Conservation (phyloP, 2,329 filamentous ascomycete genomes). For the Laburnicola sp. region DNA sequence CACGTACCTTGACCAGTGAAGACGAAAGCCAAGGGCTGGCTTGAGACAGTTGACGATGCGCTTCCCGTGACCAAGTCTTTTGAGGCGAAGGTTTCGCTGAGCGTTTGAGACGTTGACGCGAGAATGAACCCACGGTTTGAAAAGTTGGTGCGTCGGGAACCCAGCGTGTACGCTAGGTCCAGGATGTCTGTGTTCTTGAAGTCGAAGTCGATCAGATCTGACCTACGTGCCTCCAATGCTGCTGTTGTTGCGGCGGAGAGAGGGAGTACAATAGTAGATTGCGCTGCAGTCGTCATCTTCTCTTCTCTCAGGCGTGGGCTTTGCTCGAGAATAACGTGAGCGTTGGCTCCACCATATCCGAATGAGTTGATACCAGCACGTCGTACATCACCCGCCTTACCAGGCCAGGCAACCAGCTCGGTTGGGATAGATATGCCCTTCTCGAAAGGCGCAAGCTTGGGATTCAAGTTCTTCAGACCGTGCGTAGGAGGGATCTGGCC, state of each 20-base stretch:
- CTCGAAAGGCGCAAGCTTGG: slow-evolving; percentile 10
- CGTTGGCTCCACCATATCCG: slow-evolving; percentile 32
- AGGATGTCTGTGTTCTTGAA: not conserved
- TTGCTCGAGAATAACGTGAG: no score
- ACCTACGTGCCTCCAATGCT: not conserved
- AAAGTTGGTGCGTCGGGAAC: not conserved
- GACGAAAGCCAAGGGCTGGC: slow-evolving; percentile 9
- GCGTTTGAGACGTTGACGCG: not conserved
- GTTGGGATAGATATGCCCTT: slow-evolving; percentile 6
- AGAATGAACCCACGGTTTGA: not conserved
- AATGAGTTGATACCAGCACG: slow-evolving; percentile 27
- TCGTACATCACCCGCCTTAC: slow-evolving; percentile 16
- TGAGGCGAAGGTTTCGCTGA: not conserved
- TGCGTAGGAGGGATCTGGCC: slow-evolving; percentile 35
- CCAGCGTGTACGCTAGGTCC: not conserved
- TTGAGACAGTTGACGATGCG: not conserved
- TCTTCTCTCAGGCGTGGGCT: not conserved
- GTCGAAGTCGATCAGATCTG: not conserved
- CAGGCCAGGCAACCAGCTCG: not conserved
- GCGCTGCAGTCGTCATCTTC: not conserved
- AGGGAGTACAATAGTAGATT: not conserved
- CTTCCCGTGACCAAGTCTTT: not conserved
- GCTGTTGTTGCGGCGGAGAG: not conserved
- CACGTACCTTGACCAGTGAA: slow-evolving; percentile 29
- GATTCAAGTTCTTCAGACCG: slow-evolving; percentile 38